These are phyloP conservation scores for Apiospora koreana DNA, from an alignment of 2,329 filamentous ascomycete species.

Conservation along the genomic window DNA sequence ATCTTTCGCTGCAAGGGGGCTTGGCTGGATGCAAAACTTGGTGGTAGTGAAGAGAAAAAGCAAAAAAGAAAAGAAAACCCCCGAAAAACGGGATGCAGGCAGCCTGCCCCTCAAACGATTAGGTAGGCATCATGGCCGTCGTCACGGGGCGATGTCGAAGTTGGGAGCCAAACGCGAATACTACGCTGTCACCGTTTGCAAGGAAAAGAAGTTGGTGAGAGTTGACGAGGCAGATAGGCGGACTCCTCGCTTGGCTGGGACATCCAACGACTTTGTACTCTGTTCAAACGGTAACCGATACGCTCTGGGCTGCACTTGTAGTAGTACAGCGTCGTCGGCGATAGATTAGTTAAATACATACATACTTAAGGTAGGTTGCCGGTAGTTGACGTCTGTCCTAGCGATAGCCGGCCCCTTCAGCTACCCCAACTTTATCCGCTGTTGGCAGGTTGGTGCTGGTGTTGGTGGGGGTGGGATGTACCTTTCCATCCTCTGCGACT, in stretches of 20 bases:
- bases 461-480: background rate
- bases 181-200: background rate
- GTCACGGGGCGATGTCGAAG: background rate
- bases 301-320: background rate
- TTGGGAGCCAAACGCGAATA: background rate
- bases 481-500: background rate
- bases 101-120: background rate
- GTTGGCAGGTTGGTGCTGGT: no score
- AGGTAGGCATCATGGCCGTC: background rate
- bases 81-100: background rate
- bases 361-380: background rate
- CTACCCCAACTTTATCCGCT: no score
- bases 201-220: background rate
- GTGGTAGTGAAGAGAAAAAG: background rate
- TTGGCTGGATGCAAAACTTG: background rate
- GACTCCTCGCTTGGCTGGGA: background rate
- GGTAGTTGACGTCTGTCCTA: background rate
- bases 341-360: no score
- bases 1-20: background rate
- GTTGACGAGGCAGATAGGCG: background rate
- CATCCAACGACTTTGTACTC: background rate
- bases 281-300: background rate
- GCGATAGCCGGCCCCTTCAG: background rate
- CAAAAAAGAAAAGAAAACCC: no score
- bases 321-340: background rate